Percentiles rank a stretch among this genome's conserved stretches.
Conservation (phyloP, 805 yeast genomes). For the Kluyveromyces starmeri region DNA sequence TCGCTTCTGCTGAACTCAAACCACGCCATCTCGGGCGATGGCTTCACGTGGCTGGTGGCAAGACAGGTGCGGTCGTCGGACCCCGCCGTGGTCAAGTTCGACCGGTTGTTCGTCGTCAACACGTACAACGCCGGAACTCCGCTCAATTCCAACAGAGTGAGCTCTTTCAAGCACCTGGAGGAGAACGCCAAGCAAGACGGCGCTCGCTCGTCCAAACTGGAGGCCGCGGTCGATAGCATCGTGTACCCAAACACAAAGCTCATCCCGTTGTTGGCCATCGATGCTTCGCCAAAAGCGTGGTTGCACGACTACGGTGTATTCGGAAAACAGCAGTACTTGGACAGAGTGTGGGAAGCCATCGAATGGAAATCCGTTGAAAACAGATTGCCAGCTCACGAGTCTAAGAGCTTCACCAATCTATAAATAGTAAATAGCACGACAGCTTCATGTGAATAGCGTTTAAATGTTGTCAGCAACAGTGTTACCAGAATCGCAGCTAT, state of each 20-base stretch:
- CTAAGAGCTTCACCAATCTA: slow-evolving; percentile 20
- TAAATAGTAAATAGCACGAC: too few species aligned
- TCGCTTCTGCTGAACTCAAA: slow-evolving; percentile 64
- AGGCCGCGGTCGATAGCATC: slow-evolving; percentile 32
- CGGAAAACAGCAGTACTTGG: slow-evolving; percentile 57
- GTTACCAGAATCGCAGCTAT: too few species aligned
- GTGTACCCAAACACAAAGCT: slow-evolving; percentile 24
- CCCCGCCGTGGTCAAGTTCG: slow-evolving; percentile 25
- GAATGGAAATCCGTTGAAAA: slow-evolving; percentile 62
- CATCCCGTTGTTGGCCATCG: slow-evolving; percentile 61
- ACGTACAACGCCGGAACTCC: slow-evolving; percentile 91
- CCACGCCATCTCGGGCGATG: slow-evolving; percentile 72
- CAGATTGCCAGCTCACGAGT: slow-evolving; percentile 28
- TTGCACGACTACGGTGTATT: slow-evolving; percentile 68
- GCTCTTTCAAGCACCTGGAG: slow-evolving; percentile 28
- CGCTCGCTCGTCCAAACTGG: slow-evolving; percentile 6
- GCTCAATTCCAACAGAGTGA: slow-evolving; percentile 48
- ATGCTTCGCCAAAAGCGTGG: slow-evolving; percentile 64
- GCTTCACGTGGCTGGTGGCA: slow-evolving; percentile 84
- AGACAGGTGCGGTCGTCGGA: slow-evolving; percentile 19
- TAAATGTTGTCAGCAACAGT: too few species aligned
- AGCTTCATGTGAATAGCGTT: too few species aligned
- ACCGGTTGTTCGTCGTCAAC: slow-evolving; percentile 57
- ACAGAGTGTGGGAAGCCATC: slow-evolving; percentile 58
- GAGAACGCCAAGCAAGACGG: slow-evolving; percentile 6